Evolutionary conservation across 805 yeast genomes (phyloP), one percentile per base, ranked within the genome.

Genomic region (Cyberlindnera mississippiensis): DNA sequence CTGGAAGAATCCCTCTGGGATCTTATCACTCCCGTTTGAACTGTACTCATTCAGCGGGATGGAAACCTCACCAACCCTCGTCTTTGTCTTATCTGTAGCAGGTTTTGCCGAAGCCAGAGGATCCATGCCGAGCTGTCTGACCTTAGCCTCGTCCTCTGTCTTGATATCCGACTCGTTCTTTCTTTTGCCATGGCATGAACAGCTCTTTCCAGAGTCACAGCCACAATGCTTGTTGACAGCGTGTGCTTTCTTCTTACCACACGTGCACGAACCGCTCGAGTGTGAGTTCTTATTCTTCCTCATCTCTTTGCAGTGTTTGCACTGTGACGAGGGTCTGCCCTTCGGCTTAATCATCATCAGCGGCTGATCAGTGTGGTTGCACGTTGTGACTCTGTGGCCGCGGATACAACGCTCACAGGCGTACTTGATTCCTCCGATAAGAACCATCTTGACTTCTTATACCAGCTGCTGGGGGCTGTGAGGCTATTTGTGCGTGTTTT

Each of bases 341-440:
- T 93, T 93, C 14, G 96, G 96, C 59, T 93, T 93, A 61, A 93
- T 91, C 85, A 84, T 84, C 60, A 85, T 82, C 52, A 93, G 68
- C 4, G 95, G 95, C 57, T 86, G 87, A 52, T 93, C 96, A 0
- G 90, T 79, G 61, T 93, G 99, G 34, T 83, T 81, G 64, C 99
- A 93, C 3, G 95, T 80, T 1, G 96, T 85, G 35, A 91, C 99
- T 40, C 99, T 71, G 59, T 93, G 99, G 33, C 99, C 99, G 46
- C 99, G 74, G 37, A 93, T 90, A 64, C 99, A 91, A 46, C 96
- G 70, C 51, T 89, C 96, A 62, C 99, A 91, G 45, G 99, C 98
- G 63, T 89, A 91, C 60, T 93, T 91, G 50, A 86, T 82, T 29
- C 97, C 98, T 56, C 89, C 87, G 39, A 91, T 81, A 40, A 87